Evolutionary conservation across 2,329 filamentous ascomycete genomes (phyloP).

Genomic region (Colletotrichum falcatum): DNA sequence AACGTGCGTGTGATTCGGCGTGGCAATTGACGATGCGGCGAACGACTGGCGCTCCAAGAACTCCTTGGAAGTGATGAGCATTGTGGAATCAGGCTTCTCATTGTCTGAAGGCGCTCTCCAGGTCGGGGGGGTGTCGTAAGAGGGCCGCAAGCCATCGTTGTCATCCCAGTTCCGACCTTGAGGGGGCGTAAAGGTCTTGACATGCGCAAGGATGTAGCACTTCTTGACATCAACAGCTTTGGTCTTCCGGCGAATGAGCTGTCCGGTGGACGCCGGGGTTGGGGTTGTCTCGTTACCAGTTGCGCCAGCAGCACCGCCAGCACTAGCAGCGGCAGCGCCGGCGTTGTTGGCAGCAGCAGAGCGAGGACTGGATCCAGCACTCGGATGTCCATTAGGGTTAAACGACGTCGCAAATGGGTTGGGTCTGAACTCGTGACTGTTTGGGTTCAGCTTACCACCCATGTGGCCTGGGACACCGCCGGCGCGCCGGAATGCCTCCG

Average conservation of each 20-base stretch:
- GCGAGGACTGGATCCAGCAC: slow-evolving; percentile 78
- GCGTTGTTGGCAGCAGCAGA: slow-evolving; percentile 67
- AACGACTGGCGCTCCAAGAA: slow-evolving; percentile 79
- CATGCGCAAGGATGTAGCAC: slow-evolving; percentile 65
- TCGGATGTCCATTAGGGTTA: slow-evolving; percentile 76
- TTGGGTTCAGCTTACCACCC: slow-evolving; percentile 71
- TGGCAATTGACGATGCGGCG: slow-evolving; percentile 69
- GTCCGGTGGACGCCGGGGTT: slow-evolving; percentile 51
- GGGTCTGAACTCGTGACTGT: slow-evolving; percentile 84
- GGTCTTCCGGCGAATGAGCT: slow-evolving; percentile 77
- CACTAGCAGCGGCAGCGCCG: slow-evolving; percentile 46
- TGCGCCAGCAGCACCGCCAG: neutral
- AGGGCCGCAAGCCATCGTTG: slow-evolving; percentile 85
- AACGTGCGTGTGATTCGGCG: slow-evolving; percentile 76
- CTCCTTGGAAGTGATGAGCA: slow-evolving; percentile 77
- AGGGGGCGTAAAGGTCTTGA: slow-evolving; percentile 66
- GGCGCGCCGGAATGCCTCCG: slow-evolving; percentile 66
- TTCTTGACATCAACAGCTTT: slow-evolving; percentile 79
- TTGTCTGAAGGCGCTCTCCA: slow-evolving; percentile 80
- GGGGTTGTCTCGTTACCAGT: slow-evolving; percentile 14
- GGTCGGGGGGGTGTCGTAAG: slow-evolving; percentile 85
- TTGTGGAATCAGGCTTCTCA: slow-evolving; percentile 75
- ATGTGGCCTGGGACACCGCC: slow-evolving; percentile 64
- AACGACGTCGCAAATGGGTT: slow-evolving; percentile 85
- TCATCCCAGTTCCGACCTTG: slow-evolving; percentile 73